These are phyloP conservation scores for Teratosphaeriaceae sp. DNA, from an alignment of 2,329 filamentous ascomycete species.

Conservation along the genomic window DNA sequence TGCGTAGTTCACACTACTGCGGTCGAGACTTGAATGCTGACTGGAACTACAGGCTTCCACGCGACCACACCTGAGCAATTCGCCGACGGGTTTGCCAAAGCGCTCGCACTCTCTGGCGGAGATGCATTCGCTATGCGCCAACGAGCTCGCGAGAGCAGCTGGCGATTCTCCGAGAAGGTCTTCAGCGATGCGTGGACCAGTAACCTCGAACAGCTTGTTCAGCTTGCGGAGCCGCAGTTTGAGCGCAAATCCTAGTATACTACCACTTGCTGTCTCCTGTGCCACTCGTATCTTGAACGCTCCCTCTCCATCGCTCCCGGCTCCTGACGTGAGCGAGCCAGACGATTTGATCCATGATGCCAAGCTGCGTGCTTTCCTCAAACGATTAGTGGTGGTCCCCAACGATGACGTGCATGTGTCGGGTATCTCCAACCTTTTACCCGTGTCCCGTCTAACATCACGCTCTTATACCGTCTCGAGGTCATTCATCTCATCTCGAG, in stretches of 20 bases:
- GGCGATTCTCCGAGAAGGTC: slow-evolving; percentile 79
- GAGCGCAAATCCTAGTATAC: background rate
- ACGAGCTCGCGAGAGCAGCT: slow-evolving; percentile 69
- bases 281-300: background rate
- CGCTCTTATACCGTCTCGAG: background rate
- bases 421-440: too few relatives aligned
- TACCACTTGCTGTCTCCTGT: background rate
- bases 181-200: slow-evolving; percentile 74
- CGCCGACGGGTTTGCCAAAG: slow-evolving; percentile 70
- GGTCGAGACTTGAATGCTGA: too few relatives aligned
- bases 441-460: background rate
- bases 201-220: slow-evolving; percentile 67
- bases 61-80: slow-evolving; percentile 74
- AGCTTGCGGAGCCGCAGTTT: slow-evolving; percentile 8
- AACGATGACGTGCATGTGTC: background rate
- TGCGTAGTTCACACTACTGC: too few relatives aligned
- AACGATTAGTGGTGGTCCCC: too few relatives aligned
- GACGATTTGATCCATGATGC: too few relatives aligned
- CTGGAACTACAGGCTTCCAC: slow-evolving; percentile 72
- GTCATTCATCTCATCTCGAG: background rate
- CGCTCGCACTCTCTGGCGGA: slow-evolving; percentile 55
- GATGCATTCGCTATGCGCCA: slow-evolving; percentile 69
- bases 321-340: background rate
- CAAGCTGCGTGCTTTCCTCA: too few relatives aligned
- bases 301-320: background rate